These are phyloP conservation scores for Penicillium arizonense DNA, from an alignment of 495 filamentous ascomycete genomes.

Conservation along the genomic window DNA sequence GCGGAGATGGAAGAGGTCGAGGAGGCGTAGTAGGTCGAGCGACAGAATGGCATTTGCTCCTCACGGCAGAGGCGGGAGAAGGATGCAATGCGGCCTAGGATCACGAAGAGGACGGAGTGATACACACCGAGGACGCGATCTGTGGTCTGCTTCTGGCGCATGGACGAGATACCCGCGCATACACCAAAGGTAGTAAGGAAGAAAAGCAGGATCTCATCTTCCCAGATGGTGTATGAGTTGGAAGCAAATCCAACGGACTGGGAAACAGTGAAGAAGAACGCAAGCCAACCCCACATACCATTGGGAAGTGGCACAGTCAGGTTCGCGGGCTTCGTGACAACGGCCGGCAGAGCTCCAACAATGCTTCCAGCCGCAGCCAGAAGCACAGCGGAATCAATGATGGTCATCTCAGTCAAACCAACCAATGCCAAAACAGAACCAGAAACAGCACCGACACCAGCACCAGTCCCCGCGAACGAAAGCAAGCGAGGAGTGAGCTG, in stretches of 20 bases:
- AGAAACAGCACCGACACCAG: constrained; percentile 36
- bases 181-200: constrained; percentile 87
- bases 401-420: constrained; percentile 22
- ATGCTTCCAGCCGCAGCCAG: constrained; percentile 63
- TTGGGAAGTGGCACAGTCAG: constrained; percentile 63
- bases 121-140: constrained; percentile 74
- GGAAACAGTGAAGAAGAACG: constrained; percentile 72
- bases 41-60: constrained; percentile 97
- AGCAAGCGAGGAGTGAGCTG: constrained; percentile 53
- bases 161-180: constrained; percentile 66
- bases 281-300: constrained; percentile 85
- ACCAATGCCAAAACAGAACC: constrained; percentile 25
- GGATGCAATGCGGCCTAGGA: constrained; percentile 78
- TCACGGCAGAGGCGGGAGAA: constrained; percentile 93
- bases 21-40: constrained; percentile 92
- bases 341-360: constrained; percentile 54
- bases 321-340: constrained; percentile 48
- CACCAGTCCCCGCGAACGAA: constrained; percentile 39
- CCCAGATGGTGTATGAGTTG: constrained; percentile 99
- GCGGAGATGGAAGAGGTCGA: constrained; percentile 89
- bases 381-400: constrained; percentile 33
- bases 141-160: constrained; percentile 58
- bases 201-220: constrained; percentile 91
- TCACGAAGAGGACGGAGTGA: constrained; percentile 79
- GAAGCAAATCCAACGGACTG: constrained; percentile 91